Evolutionary conservation across 2,329 filamentous ascomycete species (phyloP), one percentile per base, ranked within the genome.

Genomic region (Sporothrix curviconia): DNA sequence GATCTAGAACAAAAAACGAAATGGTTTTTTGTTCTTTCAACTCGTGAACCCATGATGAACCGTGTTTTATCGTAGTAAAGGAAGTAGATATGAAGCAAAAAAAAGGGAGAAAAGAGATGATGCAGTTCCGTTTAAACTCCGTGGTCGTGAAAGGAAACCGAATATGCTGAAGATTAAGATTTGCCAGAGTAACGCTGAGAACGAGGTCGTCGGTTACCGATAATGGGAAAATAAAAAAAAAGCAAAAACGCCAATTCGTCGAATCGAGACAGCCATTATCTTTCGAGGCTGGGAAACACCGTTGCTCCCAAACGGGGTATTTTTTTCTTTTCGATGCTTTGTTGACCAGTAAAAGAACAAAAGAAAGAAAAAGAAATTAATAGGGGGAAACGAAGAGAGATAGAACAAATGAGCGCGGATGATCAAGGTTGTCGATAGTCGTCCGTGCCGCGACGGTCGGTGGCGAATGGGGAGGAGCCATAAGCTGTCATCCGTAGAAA

Each of bases 11-110:
- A 46, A 50, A 53, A 40, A 40, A 69, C 70, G 69, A 69, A 69
- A 71, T 68, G 69, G 72, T 66, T 73, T 77, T 76, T 76, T 73
- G 71, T 73, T 74, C 72, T 69, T 71, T 71, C 69, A 71, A 67
- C 73, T 76, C 73, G 76, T 79, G 71, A 66, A 78, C 68, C 75
- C 76, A 72, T 78, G 70, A 75, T 72, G 70, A 74, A 70, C 71
- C 70, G 72, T 71, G 42, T 71, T 71, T 72, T 74, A 74, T 70
- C 73, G 72, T 73, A 67, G 55, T 50, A 67, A 64, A 67, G 71
- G 56, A 54, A 52, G 68, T 70, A 71, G 66, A 66, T 68, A 65
- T 67, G 62, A 64, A 60, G 60, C 64, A 62, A 64, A 58, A 66
- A 66, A 62, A 61, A 56, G 56, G 49, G 47, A 62, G 58, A 66